These are phyloP conservation scores for Cladophialophora exuberans DNA, from an alignment of 2,329 filamentous ascomycete species.

Conservation along the genomic window DNA sequence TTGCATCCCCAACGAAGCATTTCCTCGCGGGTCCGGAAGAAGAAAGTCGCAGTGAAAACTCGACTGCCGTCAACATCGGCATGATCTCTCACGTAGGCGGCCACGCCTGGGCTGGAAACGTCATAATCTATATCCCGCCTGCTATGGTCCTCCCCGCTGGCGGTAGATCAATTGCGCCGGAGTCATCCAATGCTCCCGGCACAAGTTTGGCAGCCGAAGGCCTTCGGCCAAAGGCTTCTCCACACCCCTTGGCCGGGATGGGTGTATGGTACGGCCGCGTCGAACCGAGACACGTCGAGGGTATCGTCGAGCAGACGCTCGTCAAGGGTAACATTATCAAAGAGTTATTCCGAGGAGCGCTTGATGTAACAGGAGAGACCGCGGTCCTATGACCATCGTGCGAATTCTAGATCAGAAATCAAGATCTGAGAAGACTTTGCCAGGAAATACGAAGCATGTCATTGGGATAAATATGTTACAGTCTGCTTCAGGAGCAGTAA, in stretches of 20 bases:
- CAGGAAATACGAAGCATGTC: too few relatives aligned
- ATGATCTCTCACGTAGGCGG: conserved; percentile 82
- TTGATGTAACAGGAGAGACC: neutral
- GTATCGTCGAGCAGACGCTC: conserved; percentile 81
- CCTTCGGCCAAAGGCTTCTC: too few relatives aligned
- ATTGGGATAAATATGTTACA: too few relatives aligned
- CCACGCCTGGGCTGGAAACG: conserved; percentile 90
- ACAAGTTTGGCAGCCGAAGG: conserved; percentile 2
- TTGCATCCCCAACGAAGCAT: neutral
- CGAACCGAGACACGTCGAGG: conserved; percentile 84
- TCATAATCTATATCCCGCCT: conserved; percentile 72
- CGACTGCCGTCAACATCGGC: conserved; percentile 40
- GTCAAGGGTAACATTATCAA: conserved; percentile 86
- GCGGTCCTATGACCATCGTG: too few relatives aligned
- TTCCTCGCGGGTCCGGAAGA: conserved; percentile 4
- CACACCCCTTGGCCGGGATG: conserved; percentile 30
- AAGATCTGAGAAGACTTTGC: too few relatives aligned
- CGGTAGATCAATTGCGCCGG: neutral
- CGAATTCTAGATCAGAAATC: too few relatives aligned
- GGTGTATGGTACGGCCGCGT: conserved; percentile 87
- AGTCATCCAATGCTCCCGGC: neutral
- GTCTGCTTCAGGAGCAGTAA: too few relatives aligned
- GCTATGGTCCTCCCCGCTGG: neutral
- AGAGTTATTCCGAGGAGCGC: conserved; percentile 77
- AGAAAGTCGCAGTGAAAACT: neutral